Evolutionary conservation across 306 rosid species (phyloP).

Genomic region (Sindora glabra): DNA sequence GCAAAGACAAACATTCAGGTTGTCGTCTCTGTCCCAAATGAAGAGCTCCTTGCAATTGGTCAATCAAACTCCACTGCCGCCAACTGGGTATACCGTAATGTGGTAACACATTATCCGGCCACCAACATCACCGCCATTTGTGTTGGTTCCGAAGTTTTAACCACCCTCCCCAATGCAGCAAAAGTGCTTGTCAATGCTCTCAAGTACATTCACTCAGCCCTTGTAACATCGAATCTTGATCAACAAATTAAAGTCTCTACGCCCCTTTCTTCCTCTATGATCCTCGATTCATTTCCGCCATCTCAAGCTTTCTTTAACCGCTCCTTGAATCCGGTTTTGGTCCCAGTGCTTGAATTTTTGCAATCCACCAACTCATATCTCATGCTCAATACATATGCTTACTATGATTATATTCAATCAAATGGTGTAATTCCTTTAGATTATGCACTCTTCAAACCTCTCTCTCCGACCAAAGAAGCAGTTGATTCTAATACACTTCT

Average conservation of each 20-base stretch:
- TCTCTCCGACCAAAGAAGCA: constrained; percentile 70
- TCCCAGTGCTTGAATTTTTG: constrained; percentile 68
- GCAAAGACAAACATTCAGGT: constrained; percentile 71
- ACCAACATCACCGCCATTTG: constrained; percentile 77
- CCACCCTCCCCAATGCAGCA: constrained; percentile 64
- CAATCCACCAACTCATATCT: constrained; percentile 65
- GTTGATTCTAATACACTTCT: constrained; percentile 77
- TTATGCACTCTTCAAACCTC: constrained; percentile 69
- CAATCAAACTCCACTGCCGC: constrained; percentile 79
- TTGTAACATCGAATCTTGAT: constrained; percentile 71
- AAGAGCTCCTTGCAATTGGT: constrained; percentile 69
- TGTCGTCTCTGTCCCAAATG: constrained; percentile 63
- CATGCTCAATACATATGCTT: constrained; percentile 75
- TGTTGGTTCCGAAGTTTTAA: constrained; percentile 74
- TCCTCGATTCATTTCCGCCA: constrained; percentile 85
- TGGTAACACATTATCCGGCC: constrained; percentile 77
- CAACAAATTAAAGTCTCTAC: constrained; percentile 70
- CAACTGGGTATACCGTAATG: constrained; percentile 74
- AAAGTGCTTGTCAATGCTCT: constrained; percentile 62
- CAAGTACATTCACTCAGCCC: constrained; percentile 68
- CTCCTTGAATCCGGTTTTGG: constrained; percentile 50
- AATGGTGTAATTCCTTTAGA: constrained; percentile 77
- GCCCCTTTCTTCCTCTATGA: constrained; percentile 63
- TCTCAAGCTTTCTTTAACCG: constrained; percentile 82
- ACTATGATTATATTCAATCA: constrained; percentile 76